Evolutionary conservation across 31 red algal species (phyloP), one percentile per base, ranked within the genome.

Genomic region (Asparagopsis taxiformis): DNA sequence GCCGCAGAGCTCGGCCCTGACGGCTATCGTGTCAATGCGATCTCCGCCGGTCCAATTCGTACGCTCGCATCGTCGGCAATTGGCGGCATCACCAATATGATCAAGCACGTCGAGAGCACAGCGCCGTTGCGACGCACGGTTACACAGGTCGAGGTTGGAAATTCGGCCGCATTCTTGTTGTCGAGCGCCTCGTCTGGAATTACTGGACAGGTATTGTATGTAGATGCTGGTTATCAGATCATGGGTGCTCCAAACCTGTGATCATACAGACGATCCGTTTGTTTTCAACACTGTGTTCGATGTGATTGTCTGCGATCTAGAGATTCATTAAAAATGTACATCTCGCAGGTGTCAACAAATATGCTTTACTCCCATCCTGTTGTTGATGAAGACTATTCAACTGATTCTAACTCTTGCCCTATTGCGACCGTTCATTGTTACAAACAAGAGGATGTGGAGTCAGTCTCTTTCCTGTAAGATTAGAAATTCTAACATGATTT

Each of bases 151-250:
- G 90, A 98, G 69, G 95, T 98, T 21, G 95, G 95, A 24, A 94
- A 94, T 51, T 58, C 95, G 0, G 91, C 90, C 0, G 80, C 91
- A 2, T 94, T 94, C 56, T 64, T 98, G 44, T 68, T 92, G 15
- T 86, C 79, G 8, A 56, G 75, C n/a, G 90, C 91, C n/a, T 51
- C 91, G 19, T 88, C 87, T 4, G 95, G 91, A 33, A 94, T 98
- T 49, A 98, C 95, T 28, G 95, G 95, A 29, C 91, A 98, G 74
- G 75, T 91, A 28, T 24, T 94, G 30, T 98, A 91, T 75, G 95
- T 98, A 11, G 95, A 98, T 66, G 82, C 80, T 23, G 95, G 95
- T 20, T 98, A 98, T 51, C 53, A 90, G 33, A 94, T 91, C 31
- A 88, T 98, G 62, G 95, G 95, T 5, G 74, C 91, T 8, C 87